phyloP scores from a whole-genome alignment of 148 eudicot species.

The Chenopodium suecicum region DNA sequence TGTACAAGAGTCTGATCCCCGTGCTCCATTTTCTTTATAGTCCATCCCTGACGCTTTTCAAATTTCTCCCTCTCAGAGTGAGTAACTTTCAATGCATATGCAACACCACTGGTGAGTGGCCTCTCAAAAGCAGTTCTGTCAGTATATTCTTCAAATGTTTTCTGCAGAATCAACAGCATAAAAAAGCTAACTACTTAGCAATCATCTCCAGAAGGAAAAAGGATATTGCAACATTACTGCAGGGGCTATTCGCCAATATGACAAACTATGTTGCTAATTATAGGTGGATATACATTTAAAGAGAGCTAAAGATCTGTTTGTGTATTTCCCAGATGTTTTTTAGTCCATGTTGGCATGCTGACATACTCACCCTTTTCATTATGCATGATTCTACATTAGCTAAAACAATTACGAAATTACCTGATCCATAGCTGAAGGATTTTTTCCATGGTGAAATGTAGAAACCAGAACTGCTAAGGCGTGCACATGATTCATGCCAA shows the following conservation, averaged over 20 bases:
- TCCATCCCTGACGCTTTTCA: conserved; percentile 86
- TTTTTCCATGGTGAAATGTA: conserved; percentile 76
- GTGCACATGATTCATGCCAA: conserved; percentile 96
- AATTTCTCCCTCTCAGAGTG: conserved; percentile 72
- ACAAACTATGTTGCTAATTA: background rate
- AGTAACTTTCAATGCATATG: conserved; percentile 84
- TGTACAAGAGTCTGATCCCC: conserved; percentile 82
- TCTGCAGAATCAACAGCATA: conserved; percentile 38
- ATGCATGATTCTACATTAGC: background rate
- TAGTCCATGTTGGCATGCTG: too few relatives aligned
- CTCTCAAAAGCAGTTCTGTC: conserved; percentile 90
- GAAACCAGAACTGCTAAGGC: conserved; percentile 86
- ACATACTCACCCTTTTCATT: background rate
- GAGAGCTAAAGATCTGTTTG: background rate
- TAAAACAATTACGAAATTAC: conserved; percentile 43
- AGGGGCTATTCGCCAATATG: background rate
- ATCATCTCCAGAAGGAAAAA: background rate
- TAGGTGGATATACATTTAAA: background rate
- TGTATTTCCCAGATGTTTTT: background rate
- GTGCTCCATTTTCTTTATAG: conserved; percentile 79
- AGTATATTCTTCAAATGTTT: conserved; percentile 83
- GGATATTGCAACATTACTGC: background rate
- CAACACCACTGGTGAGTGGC: conserved; percentile 95
- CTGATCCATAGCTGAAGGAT: conserved; percentile 88
- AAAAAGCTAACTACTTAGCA: background rate